phyloP scores from a whole-genome alignment of 208 protist genomes.

The Leishmania guyanensis region DNA sequence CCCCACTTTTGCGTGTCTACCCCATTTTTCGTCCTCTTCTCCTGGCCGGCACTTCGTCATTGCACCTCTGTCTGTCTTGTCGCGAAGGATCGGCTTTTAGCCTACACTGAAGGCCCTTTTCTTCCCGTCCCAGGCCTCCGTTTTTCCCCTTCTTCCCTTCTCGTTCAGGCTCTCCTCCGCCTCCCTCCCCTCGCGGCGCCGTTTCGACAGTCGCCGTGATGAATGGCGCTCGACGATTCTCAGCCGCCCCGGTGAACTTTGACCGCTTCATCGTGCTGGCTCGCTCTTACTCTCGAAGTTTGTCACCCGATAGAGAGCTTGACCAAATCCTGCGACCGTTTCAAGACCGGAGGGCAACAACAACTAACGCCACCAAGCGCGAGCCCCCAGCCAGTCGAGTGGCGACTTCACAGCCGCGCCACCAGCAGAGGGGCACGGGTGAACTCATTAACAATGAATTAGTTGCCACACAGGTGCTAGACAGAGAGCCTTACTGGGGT shows the following conservation, averaged over 20 bases:
- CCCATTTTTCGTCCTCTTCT: neutral
- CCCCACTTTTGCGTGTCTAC: neutral
- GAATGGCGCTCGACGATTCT: constrained; percentile 28
- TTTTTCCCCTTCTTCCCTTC: neutral
- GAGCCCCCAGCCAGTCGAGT: constrained; percentile 9
- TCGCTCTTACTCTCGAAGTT: constrained; percentile 46
- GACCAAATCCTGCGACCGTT: constrained; percentile 67
- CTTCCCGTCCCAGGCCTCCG: neutral
- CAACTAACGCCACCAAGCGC: neutral
- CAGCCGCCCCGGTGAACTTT: constrained; percentile 60
- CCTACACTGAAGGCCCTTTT: neutral
- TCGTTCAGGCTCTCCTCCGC: neutral
- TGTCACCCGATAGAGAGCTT: constrained; percentile 77
- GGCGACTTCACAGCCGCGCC: neutral
- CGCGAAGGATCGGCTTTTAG: neutral
- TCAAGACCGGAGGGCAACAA: constrained; percentile 4
- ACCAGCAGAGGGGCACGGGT: neutral
- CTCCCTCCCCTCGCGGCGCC: neutral
- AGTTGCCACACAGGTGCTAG: neutral
- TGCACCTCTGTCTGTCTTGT: neutral
- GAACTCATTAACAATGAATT: neutral
- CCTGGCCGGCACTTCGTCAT: neutral
- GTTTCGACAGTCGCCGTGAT: constrained; percentile 2
- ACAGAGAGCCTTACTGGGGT: neutral
- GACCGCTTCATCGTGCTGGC: constrained; percentile 64